Base-by-base conservation (phyloP, 2,329 filamentous ascomycete species). In the Exutisphaerella laricina region DNA sequence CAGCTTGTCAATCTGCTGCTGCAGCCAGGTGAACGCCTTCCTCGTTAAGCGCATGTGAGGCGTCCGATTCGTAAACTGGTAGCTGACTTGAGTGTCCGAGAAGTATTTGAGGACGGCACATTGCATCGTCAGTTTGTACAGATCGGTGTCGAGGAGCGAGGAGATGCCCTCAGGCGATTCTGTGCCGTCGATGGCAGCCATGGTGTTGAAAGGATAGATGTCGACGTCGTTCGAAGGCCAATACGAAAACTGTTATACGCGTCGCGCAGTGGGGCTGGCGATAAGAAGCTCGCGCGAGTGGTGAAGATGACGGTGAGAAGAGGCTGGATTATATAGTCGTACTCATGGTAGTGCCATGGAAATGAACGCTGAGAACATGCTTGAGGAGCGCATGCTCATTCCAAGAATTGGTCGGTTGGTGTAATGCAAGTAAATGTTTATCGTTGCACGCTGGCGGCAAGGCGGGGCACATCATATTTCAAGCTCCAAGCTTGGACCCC, bases 81-180 rank as follows among this genome's bases (percentile, higher is more conserved):
- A 98, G 2, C 86, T 88, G 45, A 97, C 92, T 32, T 82, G 78
- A 45, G 72, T 70, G 45, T 89, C 75, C 23, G 84, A 84, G 66
- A 94, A 97, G 71, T 89, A 94, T 67, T 94, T 94, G 55, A 94
- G 77, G 53, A 97, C 84, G 49, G 88, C 88, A 63, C 86, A 95
- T 82, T 98, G 92, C 92, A 98, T 98, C 14, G 92, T 98, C 67
- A 98, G 70, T 69, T 98, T 98, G 78, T 96, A 98, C 48, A 98
- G 67, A 64, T 84, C 80, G 42, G 71, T 74, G 45, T 74, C 71
- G 33, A 74, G 58, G n/a, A 74, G 61, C 2, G 70, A 73, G 49
- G 51, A 58, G 29, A 68, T 55, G 42, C 64, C 66, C 39, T 65
- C 63, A 4, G 68, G 53, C 9, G 39, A 31, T 3, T 51, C 40